These are phyloP conservation scores for Malus sylvestris DNA, from an alignment of 306 rosid species.

Conservation along the genomic window DNA sequence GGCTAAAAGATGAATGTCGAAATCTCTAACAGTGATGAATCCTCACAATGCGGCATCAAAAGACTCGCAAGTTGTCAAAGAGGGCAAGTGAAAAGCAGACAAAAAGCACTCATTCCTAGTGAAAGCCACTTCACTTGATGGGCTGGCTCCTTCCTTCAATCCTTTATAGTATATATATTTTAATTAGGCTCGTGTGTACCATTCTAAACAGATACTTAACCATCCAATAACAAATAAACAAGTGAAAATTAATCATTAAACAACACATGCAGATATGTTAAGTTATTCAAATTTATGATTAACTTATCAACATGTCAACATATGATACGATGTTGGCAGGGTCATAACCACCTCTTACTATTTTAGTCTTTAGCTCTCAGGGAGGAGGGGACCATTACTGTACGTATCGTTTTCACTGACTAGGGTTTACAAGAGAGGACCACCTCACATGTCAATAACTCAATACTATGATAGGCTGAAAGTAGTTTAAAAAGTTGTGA, in stretches of 20 bases:
- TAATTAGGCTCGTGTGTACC: not conserved
- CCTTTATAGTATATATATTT: not conserved
- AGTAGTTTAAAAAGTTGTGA: not conserved
- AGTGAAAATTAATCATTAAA: not conserved
- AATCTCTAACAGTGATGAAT: not conserved
- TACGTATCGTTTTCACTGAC: not conserved
- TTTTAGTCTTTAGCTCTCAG: not conserved
- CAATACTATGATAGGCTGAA: not conserved
- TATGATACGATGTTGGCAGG: not conserved
- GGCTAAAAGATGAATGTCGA: not conserved
- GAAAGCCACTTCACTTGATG: constrained; percentile 10
- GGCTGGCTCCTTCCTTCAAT: constrained; percentile 9
- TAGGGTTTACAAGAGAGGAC: not conserved
- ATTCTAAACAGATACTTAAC: constrained; percentile 5
- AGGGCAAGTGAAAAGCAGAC: constrained; percentile 10
- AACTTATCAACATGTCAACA: not conserved
- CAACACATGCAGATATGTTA: not conserved
- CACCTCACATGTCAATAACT: not conserved
- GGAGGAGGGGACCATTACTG: not conserved
- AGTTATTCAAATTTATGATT: too few species aligned
- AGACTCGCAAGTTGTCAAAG: not conserved
- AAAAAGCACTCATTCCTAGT: constrained; percentile 19
- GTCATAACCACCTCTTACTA: not conserved
- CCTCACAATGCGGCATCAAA: not conserved
- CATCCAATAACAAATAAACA: constrained; percentile 3